Conservation (phyloP, 768 basidiomycete species). For the Trametes meyenii region DNA sequence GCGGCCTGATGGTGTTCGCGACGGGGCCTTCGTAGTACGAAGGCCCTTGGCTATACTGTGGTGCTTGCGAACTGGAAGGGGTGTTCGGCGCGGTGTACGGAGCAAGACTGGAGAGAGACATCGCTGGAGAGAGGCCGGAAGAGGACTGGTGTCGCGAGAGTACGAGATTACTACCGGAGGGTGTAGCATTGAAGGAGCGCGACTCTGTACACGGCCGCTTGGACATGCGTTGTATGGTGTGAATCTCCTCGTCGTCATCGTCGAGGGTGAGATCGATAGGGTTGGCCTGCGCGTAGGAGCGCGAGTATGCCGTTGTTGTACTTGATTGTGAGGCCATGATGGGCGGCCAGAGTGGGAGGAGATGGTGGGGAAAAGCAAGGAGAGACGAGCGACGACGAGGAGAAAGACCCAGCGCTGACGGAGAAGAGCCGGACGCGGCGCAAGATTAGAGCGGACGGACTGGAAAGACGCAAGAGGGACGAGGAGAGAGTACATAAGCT, state of each 20-base stretch:
- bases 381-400: constrained; percentile 8
- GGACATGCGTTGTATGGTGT: constrained; percentile 23
- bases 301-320: constrained; percentile 23
- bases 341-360: neutral
- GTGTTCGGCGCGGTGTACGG: constrained; percentile 15
- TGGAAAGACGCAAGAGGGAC: neutral
- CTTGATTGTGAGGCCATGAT: constrained; percentile 17
- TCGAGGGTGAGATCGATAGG: constrained; percentile 75
- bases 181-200: constrained; percentile 29
- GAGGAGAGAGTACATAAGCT: constrained; percentile 19
- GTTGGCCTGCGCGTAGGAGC: constrained; percentile 46
- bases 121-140: constrained; percentile 34
- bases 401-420: neutral
- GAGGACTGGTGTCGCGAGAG: constrained; percentile 24
- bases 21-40: constrained; percentile 14
- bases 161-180: constrained; percentile 8
- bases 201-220: constrained; percentile 26
- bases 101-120: constrained; percentile 32
- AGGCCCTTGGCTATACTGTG: neutral
- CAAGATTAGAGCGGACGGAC: constrained; percentile 18
- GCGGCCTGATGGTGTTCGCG: constrained; percentile 44
- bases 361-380: constrained; percentile 1
- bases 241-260: constrained; percentile 56
- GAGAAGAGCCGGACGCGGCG: constrained; percentile 16
- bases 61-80: constrained; percentile 1